Conservation (phyloP, 1,139 yeast species). For the Debaryomyces robertsiae region DNA sequence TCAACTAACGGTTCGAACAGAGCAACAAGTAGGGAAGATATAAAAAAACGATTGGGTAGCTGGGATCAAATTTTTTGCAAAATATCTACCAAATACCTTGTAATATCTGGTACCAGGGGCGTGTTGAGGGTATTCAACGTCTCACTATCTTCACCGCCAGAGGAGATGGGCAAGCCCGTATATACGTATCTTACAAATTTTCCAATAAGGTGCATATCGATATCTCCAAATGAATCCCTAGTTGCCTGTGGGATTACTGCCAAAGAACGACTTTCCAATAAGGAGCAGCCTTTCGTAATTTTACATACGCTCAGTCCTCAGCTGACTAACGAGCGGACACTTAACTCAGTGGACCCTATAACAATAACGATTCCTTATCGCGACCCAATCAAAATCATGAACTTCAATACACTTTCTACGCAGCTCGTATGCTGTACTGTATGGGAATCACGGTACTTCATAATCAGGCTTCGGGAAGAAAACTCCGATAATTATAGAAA, state of each 20-base stretch:
- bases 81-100: slow-evolving; percentile 59
- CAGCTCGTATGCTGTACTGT: slow-evolving; percentile 83
- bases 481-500: slow-evolving; percentile 39
- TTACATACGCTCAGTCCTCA: slow-evolving; percentile 51
- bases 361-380: slow-evolving; percentile 83
- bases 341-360: slow-evolving; percentile 53
- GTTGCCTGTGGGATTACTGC: slow-evolving; percentile 86
- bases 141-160: slow-evolving; percentile 29
- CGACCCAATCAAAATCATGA: slow-evolving; percentile 76
- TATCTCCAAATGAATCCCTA: slow-evolving; percentile 63
- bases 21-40: slow-evolving; percentile 22
- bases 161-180: slow-evolving; percentile 58
- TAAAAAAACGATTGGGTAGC: slow-evolving; percentile 32
- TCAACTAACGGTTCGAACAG: slow-evolving; percentile 13
- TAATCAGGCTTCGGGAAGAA: slow-evolving; percentile 60
- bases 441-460: slow-evolving; percentile 76
- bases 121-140: slow-evolving; percentile 66
- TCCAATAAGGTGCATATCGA: slow-evolving; percentile 76
- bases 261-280: slow-evolving; percentile 64
- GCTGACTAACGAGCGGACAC: slow-evolving; percentile 16
- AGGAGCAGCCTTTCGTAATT: slow-evolving; percentile 79
- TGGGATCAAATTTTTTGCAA: slow-evolving; percentile 75
- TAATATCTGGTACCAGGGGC: slow-evolving; percentile 76
- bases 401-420: slow-evolving; percentile 69
- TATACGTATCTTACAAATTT: slow-evolving; percentile 72